A percentile compares a stretch with the other conserved stretches of the same genome.
These are phyloP conservation scores for Populus ilicifolia DNA, from an alignment of 345 rosid genomes.

Conservation along the genomic window DNA sequence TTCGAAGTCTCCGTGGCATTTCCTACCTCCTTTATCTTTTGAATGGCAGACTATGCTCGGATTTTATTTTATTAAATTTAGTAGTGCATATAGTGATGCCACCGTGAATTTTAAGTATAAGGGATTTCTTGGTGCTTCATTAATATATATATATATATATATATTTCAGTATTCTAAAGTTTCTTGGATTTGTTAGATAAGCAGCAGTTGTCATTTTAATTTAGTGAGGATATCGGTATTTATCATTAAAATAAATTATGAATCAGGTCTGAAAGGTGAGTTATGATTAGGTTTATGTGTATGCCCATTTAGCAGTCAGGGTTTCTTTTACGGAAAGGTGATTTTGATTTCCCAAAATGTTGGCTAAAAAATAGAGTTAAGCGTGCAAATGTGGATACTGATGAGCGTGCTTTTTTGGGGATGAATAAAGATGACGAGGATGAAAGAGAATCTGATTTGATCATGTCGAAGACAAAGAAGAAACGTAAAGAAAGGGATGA, in stretches of 20 bases:
- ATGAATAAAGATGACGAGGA: constrained; percentile 26
- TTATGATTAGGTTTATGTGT: not conserved
- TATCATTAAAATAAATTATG: not conserved
- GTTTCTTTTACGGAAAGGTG: constrained; percentile 27
- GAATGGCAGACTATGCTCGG: not conserved
- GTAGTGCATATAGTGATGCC: not conserved
- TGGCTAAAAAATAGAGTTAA: constrained; percentile 36
- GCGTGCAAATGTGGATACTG: constrained; percentile 27
- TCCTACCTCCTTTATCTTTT: not conserved
- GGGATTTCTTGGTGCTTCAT: not conserved
- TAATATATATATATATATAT: too few species aligned
- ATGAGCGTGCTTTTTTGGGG: constrained; percentile 24
- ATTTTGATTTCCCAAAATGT: constrained; percentile 64
- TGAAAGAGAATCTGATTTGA: constrained; percentile 34
- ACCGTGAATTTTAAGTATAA: not conserved
- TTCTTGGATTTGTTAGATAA: not conserved
- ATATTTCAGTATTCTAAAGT: too few species aligned
- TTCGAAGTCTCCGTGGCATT: not conserved
- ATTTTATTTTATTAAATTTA: too few species aligned
- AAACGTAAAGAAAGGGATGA: constrained; percentile 52
- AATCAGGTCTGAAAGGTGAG: too few species aligned
- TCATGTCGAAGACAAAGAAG: constrained; percentile 42
- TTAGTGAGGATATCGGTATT: not conserved
- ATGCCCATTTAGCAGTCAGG: not conserved
- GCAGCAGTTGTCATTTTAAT: not conserved